Evolutionary conservation across 257 asterid species (phyloP).

Genomic region (Osmanthus fragrans): DNA sequence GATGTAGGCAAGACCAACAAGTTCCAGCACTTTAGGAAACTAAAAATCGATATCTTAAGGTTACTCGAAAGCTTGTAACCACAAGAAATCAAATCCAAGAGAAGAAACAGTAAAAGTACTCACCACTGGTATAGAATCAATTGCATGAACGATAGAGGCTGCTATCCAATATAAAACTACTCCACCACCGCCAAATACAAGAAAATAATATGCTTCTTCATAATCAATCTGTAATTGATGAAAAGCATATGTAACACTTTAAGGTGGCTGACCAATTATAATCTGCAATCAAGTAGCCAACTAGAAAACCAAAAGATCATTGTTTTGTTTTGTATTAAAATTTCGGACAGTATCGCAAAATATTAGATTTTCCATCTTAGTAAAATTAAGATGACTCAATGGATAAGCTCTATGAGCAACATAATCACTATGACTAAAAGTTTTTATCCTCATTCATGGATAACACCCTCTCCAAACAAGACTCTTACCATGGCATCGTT

Average conservation of each 20-base stretch:
- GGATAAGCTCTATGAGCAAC: no score
- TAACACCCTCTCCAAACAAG: no score
- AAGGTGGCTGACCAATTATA: background rate
- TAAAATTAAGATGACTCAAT: no score
- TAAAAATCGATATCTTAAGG: conserved; percentile 18
- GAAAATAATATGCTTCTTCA: conserved; percentile 48
- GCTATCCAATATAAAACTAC: conserved; percentile 59
- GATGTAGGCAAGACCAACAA: conserved; percentile 74
- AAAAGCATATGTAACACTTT: background rate
- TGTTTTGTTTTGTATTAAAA: background rate
- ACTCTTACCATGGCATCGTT: no score
- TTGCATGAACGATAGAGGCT: conserved; percentile 60
- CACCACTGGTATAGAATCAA: conserved; percentile 84
- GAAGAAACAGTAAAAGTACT: conserved; percentile 11
- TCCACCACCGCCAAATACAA: conserved; percentile 57
- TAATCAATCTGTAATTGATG: conserved; percentile 52
- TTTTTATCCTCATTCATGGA: no score
- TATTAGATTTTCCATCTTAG: no score
- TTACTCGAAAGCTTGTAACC: conserved; percentile 7
- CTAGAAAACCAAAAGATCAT: background rate
- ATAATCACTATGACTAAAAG: no score
- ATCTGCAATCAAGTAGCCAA: background rate
- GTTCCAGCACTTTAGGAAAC: conserved; percentile 75
- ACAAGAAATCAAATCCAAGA: background rate
- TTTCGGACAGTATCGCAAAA: background rate